These are phyloP conservation scores for Psidium friedrichsthalianum DNA, from an alignment of 345 rosid genomes.

Conservation along the genomic window DNA sequence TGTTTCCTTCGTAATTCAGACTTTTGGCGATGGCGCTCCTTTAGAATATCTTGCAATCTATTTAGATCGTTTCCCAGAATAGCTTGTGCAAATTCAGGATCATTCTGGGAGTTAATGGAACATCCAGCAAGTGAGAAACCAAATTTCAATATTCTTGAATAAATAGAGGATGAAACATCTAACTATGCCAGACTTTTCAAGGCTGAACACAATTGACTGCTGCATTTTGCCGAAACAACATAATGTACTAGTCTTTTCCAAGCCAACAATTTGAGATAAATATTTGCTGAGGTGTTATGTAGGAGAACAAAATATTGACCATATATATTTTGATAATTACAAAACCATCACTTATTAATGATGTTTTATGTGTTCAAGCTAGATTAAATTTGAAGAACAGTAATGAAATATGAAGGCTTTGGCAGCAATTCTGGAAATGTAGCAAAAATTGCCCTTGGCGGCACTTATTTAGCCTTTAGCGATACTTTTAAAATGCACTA, in stretches of 20 bases:
- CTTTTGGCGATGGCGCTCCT: slow-evolving; percentile 60
- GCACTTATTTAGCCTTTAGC: not conserved
- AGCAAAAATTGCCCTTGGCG: not conserved
- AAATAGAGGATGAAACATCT: not conserved
- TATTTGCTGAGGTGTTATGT: not conserved
- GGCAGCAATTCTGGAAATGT: not conserved
- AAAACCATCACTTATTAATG: not conserved
- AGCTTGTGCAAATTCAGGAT: slow-evolving; percentile 90
- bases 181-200: not conserved
- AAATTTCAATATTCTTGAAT: not conserved
- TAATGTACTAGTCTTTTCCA: not conserved
- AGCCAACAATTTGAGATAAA: not conserved
- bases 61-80: slow-evolving; percentile 78
- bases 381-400: not conserved
- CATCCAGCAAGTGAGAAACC: not conserved
- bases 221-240: not conserved
- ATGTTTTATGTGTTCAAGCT: not conserved
- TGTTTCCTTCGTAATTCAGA: slow-evolving; percentile 52
- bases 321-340: not conserved
- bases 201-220: not conserved
- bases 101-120: slow-evolving; percentile 22
- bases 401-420: not conserved
- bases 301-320: not conserved
- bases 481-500: not conserved
- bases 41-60: slow-evolving; percentile 61